phyloP scores from a whole-genome alignment of 139 green algal species.

The Desmodesmus armatus region DNA sequence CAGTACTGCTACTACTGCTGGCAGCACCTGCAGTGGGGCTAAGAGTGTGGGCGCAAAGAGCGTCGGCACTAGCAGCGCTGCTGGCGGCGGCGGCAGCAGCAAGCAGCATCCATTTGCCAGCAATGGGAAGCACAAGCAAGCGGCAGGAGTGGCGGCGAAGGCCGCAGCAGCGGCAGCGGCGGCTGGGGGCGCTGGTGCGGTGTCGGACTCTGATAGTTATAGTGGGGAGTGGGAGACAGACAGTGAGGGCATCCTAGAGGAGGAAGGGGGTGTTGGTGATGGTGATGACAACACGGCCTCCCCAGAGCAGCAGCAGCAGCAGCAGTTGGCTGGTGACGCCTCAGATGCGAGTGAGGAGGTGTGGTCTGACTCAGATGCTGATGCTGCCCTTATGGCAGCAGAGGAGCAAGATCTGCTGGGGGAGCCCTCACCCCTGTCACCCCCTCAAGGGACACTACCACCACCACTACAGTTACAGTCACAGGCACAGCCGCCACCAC shows the following conservation, averaged over 20 bases:
- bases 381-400: slow-evolving; percentile 31
- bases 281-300: not conserved
- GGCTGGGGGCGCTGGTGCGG: too few relatives aligned
- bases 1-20: slow-evolving; percentile 4
- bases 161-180: not conserved
- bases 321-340: not conserved
- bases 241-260: too few relatives aligned
- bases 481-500: not conserved
- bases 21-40: too few relatives aligned
- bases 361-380: not conserved
- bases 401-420: slow-evolving; percentile 19
- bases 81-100: slow-evolving; percentile 1
- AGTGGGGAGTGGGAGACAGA: slow-evolving; percentile 39
- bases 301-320: not conserved
- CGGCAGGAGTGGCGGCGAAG: not conserved
- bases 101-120: too few relatives aligned
- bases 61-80: too few relatives aligned
- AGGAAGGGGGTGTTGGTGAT: not conserved
- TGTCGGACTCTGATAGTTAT: not conserved
- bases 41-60: too few relatives aligned
- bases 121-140: not conserved
- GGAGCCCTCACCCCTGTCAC: not conserved
- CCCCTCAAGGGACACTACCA: not conserved
- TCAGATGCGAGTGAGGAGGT: not conserved
- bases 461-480: not conserved